A percentile compares a stretch with the other conserved stretches of the same genome.
Conservation (phyloP, 129 eudicot species). For the Chrysanthemum lavandulifolium region DNA sequence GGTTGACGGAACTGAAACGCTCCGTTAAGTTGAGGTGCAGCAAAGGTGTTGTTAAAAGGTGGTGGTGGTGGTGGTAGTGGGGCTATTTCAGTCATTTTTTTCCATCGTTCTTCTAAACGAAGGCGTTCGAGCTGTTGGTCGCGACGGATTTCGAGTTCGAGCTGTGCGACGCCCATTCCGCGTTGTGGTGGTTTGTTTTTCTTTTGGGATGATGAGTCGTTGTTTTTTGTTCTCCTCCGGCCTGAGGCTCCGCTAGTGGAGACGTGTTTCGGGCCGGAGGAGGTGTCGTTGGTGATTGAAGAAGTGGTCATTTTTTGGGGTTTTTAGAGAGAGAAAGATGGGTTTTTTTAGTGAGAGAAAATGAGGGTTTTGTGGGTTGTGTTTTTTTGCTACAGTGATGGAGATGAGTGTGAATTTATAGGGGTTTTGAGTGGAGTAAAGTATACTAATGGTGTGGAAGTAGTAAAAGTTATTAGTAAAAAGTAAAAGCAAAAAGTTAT, state of each 20-base stretch:
- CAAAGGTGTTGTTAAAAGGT: no score
- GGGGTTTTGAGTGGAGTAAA: constrained; percentile 5
- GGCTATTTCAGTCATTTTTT: no score
- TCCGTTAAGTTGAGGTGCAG: no score
- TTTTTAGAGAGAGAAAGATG: constrained; percentile 25
- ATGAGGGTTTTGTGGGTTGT: constrained; percentile 20
- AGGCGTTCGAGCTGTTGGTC: no score
- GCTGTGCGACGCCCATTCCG: no score
- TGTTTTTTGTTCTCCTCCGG: constrained; percentile 40
- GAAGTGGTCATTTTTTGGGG: constrained; percentile 32
- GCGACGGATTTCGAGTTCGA: no score
- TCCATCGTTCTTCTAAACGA: no score
- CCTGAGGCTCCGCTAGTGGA: constrained; percentile 1
- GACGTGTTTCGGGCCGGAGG: no score
- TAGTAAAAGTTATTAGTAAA: constrained; percentile 13
- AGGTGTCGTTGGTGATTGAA: constrained; percentile 33
- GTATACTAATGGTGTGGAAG: neutral
- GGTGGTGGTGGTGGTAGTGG: no score
- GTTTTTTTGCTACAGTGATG: constrained; percentile 19
- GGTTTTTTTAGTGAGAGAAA: constrained; percentile 33
- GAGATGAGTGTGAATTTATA: constrained; percentile 19
- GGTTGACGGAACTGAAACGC: no score
- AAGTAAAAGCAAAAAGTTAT: no score
- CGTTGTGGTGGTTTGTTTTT: constrained; percentile 24
- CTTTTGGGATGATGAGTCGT: constrained; percentile 25